These are phyloP conservation scores for Taiwanofungus camphoratus DNA, from an alignment of 1,284 basidiomycete genomes.

Conservation along the genomic window DNA sequence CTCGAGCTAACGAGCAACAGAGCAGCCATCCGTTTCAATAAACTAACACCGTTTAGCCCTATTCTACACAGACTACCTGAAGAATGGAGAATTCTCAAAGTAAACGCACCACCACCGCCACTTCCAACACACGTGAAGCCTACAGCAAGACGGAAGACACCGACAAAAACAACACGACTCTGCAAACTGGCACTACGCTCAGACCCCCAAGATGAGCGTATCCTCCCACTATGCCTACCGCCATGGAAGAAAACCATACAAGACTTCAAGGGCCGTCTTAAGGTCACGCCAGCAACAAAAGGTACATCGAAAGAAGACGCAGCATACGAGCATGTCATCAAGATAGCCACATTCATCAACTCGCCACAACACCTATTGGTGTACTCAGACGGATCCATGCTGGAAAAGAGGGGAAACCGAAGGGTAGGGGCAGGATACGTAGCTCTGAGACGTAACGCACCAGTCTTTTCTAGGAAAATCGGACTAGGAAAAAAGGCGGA, in stretches of 20 bases:
- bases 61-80: not conserved
- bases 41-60: slow-evolving; percentile 1
- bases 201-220: not conserved
- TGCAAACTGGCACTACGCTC: not conserved
- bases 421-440: not conserved
- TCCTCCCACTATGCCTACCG: slow-evolving; percentile 1
- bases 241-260: not conserved
- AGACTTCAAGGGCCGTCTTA: not conserved
- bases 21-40: slow-evolving; percentile 3
- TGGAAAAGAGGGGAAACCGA: not conserved
- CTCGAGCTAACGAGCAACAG: not conserved
- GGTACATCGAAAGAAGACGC: slow-evolving; percentile 1
- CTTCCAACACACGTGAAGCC: not conserved
- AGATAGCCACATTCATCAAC: not conserved
- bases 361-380: not conserved
- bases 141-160: not conserved
- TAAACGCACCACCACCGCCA: not conserved
- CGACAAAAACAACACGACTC: not conserved
- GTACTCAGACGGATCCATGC: slow-evolving; percentile 4
- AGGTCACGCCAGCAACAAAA: not conserved
- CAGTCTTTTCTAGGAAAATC: not conserved
- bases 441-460: not conserved
- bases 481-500: not conserved
- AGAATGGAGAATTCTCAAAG: not conserved
- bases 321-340: not conserved